Base-by-base conservation (phyloP, 192 early-diverging fungal genomes). In the Pilobolus umbonatus region DNA sequence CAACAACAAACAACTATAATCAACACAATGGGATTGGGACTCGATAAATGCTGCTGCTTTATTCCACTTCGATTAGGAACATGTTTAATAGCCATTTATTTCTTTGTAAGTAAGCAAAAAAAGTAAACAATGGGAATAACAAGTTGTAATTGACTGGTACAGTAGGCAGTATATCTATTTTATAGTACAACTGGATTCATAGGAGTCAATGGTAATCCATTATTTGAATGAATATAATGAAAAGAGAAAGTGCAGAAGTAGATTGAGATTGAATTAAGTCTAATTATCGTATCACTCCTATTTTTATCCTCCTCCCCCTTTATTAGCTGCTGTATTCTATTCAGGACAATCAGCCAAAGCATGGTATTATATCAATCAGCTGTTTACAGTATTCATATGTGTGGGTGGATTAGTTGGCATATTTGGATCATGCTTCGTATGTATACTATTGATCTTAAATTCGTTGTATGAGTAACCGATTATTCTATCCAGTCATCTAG, bases 1-100 rank as follows among this genome's bases (percentile, higher is more conserved):
- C n/a, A n/a, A n/a, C n/a, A n/a, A 35, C 34, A 35, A 5, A 35
- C 34, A 35, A 5, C 5, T 11, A 35, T 35, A 35, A 8, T 35
- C 34, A 8, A 30, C 3, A 26, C n/a, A 29, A 52, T 63, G 56
- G 29, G 50, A 17, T 31, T 71, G 35, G 60, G 64, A 35, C 26
- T 72, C 14, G 69, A 72, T 50, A 65, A 62, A 43, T 72, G 69
- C 28, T 72, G 69, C 48, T 61, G 69, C 39, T 66, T 64, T 47
- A 72, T 72, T 52, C 69, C 69, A 22, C 38, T 72, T 24, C 40
- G 69, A 42, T 47, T 64, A 15, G 69, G 64, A 6, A 66, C 64
- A 21, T 72, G 66, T 51, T 57, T 72, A 26, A 72, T 72, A 53
- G 60, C 69, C 28, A 48, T 66, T 17, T 65, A 60, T 53, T 66